Percentiles rank a stretch among this genome's conserved stretches.
phyloP scores from a whole-genome alignment of 305 asterid species.

The Fraxinus albicans region DNA sequence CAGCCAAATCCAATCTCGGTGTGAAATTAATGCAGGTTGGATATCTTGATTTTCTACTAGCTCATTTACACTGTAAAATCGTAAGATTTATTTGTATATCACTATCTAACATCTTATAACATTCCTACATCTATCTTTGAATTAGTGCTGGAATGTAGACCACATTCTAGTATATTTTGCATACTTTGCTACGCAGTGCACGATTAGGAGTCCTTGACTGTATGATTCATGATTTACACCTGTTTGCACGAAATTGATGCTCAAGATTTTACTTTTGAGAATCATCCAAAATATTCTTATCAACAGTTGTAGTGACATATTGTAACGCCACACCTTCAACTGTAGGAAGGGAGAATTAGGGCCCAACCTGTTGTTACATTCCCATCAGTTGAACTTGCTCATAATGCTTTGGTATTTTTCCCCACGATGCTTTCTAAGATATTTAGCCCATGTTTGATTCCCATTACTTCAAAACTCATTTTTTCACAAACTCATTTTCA shows the following conservation, averaged over 20 bases:
- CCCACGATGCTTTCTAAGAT: background rate
- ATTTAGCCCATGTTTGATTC: no score
- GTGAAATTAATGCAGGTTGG: constrained; percentile 92
- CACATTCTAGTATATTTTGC: background rate
- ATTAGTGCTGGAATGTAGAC: background rate
- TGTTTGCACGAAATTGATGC: background rate
- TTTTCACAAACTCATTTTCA: no score
- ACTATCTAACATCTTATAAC: no score
- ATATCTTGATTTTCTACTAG: constrained; percentile 15
- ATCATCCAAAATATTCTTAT: background rate
- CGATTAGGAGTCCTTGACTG: background rate
- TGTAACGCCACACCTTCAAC: constrained; percentile 15
- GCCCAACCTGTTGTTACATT: constrained; percentile 94
- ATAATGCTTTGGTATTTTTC: constrained; percentile 65
- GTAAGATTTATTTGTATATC: background rate
- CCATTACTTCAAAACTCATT: no score
- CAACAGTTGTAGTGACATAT: background rate
- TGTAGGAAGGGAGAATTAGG: constrained; percentile 97
- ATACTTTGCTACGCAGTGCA: background rate
- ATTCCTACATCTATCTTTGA: background rate
- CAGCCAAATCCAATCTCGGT: constrained; percentile 61
- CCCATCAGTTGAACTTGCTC: constrained; percentile 84
- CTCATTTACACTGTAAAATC: background rate
- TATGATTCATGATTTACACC: background rate
- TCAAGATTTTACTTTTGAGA: background rate